Conservation (phyloP, 306 rosid genomes). For the Malus sylvestris region DNA sequence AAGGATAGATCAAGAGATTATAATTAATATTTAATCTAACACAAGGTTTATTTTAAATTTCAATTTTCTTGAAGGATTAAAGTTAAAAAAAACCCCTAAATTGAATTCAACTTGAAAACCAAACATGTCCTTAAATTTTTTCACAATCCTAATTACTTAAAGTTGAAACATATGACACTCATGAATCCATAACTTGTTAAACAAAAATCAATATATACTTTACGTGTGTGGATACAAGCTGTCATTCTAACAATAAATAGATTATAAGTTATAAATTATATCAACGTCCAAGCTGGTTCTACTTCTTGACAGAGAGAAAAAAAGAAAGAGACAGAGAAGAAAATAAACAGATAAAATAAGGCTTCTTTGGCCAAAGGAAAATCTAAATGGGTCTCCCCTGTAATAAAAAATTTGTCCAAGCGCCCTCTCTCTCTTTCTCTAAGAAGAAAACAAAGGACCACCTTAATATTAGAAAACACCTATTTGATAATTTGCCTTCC, state of each 20-base stretch:
- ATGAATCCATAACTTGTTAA: neutral
- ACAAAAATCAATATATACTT: neutral
- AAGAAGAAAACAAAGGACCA: slow-evolving; percentile 15
- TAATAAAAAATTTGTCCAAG: slow-evolving; percentile 4
- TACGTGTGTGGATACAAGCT: neutral
- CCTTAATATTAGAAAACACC: slow-evolving; percentile 9
- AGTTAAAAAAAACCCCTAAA: too few species aligned
- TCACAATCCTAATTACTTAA: neutral
- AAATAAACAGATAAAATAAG: slow-evolving; percentile 10
- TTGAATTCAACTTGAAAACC: too few species aligned
- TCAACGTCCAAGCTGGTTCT: slow-evolving; percentile 9
- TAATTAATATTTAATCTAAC: too few species aligned
- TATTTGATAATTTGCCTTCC: too few species aligned
- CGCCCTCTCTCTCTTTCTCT: slow-evolving; percentile 14
- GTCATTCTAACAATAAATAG: neutral
- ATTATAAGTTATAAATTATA: neutral
- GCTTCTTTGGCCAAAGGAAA: slow-evolving; percentile 32
- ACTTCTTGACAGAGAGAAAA: neutral
- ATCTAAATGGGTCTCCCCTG: slow-evolving; percentile 32
- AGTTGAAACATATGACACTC: neutral
- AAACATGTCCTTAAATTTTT: neutral
- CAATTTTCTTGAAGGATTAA: too few species aligned
- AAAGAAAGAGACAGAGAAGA: slow-evolving; percentile 11
- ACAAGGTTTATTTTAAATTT: too few species aligned
- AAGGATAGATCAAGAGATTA: too few species aligned